These are phyloP conservation scores for Odontarrhena argentea DNA, from an alignment of 345 rosid genomes.

Conservation along the genomic window DNA sequence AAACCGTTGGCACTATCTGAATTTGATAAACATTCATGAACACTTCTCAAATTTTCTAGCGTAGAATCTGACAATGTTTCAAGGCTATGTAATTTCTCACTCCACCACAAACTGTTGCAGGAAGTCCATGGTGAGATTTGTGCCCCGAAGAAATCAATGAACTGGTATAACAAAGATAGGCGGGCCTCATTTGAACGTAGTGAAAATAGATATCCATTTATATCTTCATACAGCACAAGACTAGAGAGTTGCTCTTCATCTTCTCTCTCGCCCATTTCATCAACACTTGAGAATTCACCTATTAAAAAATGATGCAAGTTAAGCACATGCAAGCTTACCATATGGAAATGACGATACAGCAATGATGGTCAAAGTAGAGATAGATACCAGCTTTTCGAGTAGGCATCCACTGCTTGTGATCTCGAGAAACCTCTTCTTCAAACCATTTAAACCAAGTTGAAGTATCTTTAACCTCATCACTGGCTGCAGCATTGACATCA, in stretches of 20 bases:
- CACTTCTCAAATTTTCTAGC: conserved; percentile 53
- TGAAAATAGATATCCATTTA: conserved; percentile 73
- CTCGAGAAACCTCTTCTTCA: conserved; percentile 77
- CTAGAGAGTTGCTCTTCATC: conserved; percentile 69
- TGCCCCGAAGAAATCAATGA: conserved; percentile 86
- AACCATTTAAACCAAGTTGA: conserved; percentile 93
- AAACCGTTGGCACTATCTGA: conserved; percentile 42
- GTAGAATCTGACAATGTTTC: conserved; percentile 67
- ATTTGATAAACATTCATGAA: conserved; percentile 42
- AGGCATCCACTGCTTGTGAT: conserved; percentile 87
- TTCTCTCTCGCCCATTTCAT: conserved; percentile 52
- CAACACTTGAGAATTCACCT: conserved; percentile 49
- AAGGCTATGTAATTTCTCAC: conserved; percentile 60
- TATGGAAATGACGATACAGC: neutral
- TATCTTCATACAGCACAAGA: conserved; percentile 78
- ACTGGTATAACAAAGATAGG: conserved; percentile 67
- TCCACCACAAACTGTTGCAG: conserved; percentile 85
- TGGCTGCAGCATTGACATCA: conserved; percentile 61
- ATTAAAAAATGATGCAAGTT: conserved; percentile 24
- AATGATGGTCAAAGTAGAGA: conserved; percentile 34
- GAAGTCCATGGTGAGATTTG: conserved; percentile 66
- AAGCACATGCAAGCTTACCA: neutral
- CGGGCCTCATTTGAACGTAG: conserved; percentile 73
- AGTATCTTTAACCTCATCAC: conserved; percentile 67
- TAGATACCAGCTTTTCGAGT: conserved; percentile 59